These are phyloP conservation scores for Suillus subaureus DNA, from an alignment of 768 basidiomycete species.

Conservation along the genomic window DNA sequence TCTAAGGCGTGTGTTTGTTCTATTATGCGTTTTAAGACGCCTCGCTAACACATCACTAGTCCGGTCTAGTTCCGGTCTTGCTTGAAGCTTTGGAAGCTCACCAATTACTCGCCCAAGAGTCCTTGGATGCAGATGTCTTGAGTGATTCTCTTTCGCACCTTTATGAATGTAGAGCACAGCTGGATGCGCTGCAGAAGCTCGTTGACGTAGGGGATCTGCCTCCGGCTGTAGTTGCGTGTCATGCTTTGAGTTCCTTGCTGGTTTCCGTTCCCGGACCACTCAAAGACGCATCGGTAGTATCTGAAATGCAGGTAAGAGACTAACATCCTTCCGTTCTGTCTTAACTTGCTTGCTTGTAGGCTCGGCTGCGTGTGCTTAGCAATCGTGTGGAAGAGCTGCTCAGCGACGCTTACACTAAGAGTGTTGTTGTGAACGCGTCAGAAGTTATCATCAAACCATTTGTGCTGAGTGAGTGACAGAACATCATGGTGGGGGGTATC, in stretches of 20 bases:
- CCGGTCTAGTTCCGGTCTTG: constrained; percentile 66
- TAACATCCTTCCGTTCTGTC: background rate
- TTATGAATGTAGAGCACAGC: constrained; percentile 49
- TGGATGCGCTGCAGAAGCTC: constrained; percentile 46
- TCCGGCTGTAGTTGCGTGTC: constrained; percentile 55
- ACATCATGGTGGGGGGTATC: constrained; percentile 10
- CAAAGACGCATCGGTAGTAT: constrained; percentile 49
- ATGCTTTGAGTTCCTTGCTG: constrained; percentile 46
- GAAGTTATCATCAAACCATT: constrained; percentile 52
- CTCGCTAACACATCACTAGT: constrained; percentile 42
- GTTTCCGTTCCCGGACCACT: constrained; percentile 53
- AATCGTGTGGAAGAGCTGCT: constrained; percentile 73
- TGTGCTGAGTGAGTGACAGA: constrained; percentile 51
- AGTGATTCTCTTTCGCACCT: constrained; percentile 59
- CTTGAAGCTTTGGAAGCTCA: constrained; percentile 59
- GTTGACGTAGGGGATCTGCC: constrained; percentile 62
- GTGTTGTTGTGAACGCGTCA: constrained; percentile 52
- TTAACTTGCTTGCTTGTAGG: constrained; percentile 39
- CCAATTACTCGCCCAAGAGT: constrained; percentile 62
- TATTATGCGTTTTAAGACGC: constrained; percentile 7
- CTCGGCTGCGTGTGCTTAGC: constrained; percentile 52
- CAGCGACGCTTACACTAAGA: constrained; percentile 63
- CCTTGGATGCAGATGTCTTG: constrained; percentile 53
- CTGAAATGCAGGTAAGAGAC: constrained; percentile 57
- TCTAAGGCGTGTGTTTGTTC: constrained; percentile 50